Evolutionary conservation across 371 early-diverging fungal genomes (phyloP).

Genomic region (Chytridiales sp.): DNA sequence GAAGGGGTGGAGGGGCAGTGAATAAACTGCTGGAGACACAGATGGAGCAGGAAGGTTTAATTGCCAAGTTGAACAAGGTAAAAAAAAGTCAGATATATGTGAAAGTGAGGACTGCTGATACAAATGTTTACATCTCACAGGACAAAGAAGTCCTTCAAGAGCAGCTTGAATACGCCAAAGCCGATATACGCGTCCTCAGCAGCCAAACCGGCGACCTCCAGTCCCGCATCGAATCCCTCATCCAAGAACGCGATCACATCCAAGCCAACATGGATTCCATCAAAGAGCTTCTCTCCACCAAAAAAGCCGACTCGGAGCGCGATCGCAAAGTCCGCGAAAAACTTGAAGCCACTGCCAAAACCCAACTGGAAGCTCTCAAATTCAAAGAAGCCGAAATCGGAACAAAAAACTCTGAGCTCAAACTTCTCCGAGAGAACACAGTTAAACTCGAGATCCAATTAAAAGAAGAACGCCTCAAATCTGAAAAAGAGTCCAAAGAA

Average conservation of each 20-base stretch:
- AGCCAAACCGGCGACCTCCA: slow-evolving; percentile 18
- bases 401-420: slow-evolving; percentile 14
- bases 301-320: slow-evolving; percentile 35
- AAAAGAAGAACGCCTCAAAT: slow-evolving; percentile 20
- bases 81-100: neutral
- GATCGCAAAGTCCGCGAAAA: slow-evolving; percentile 30
- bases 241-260: slow-evolving; percentile 6
- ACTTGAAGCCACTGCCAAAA: slow-evolving; percentile 23
- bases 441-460: slow-evolving; percentile 24
- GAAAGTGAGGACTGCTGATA: neutral
- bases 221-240: slow-evolving; percentile 4
- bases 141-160: slow-evolving; percentile 23
- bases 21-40: slow-evolving; percentile 20
- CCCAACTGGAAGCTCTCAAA: slow-evolving; percentile 2
- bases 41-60: neutral
- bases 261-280: slow-evolving; percentile 23
- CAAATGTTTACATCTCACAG: slow-evolving; percentile 2
- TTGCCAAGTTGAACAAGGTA: neutral
- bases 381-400: slow-evolving; percentile 20
- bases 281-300: slow-evolving; percentile 30
- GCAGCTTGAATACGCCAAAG: slow-evolving; percentile 1
- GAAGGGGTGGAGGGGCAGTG: slow-evolving; percentile 4
- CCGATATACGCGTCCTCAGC: slow-evolving; percentile 19
- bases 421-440: slow-evolving; percentile 7
- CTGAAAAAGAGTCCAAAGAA: slow-evolving; percentile 25